These are phyloP conservation scores for Elsinoe necatrix DNA, from an alignment of 2,329 filamentous ascomycete genomes.

Conservation along the genomic window DNA sequence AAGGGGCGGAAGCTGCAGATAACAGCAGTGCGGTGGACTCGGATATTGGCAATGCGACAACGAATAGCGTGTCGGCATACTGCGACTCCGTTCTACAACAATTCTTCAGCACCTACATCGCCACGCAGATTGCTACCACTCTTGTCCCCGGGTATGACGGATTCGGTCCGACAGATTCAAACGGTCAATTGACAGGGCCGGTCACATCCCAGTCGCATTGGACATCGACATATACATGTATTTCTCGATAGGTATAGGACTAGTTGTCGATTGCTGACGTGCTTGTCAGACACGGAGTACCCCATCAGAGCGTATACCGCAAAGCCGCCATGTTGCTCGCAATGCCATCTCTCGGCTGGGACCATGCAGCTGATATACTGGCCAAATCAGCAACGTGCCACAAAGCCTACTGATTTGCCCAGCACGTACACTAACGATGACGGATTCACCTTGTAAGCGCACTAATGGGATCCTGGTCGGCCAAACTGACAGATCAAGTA, in stretches of 20 bases:
- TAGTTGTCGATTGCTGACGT: background rate
- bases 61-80: background rate
- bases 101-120: constrained; percentile 8
- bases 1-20: background rate
- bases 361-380: constrained; percentile 17
- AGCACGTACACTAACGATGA: constrained; percentile 15
- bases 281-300: constrained; percentile 18
- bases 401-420: constrained; percentile 1
- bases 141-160: constrained; percentile 18
- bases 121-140: constrained; percentile 16
- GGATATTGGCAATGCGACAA: background rate
- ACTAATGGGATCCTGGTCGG: background rate
- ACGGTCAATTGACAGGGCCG: constrained; percentile 15
- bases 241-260: background rate
- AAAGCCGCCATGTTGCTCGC: constrained; percentile 16
- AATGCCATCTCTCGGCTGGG: constrained; percentile 17
- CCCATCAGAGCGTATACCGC: constrained; percentile 17
- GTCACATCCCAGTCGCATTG: constrained; percentile 17
- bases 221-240: constrained; percentile 17
- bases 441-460: constrained; percentile 16
- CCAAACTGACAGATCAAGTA: background rate
- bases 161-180: constrained; percentile 17
- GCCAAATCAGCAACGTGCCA: constrained; percentile 17
- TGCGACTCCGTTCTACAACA: constrained; percentile 1
- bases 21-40: background rate